Evolutionary conservation across 352 stramenopile species (phyloP), one percentile per base, ranked within the genome.

Genomic region (Plasmopara muralis): DNA sequence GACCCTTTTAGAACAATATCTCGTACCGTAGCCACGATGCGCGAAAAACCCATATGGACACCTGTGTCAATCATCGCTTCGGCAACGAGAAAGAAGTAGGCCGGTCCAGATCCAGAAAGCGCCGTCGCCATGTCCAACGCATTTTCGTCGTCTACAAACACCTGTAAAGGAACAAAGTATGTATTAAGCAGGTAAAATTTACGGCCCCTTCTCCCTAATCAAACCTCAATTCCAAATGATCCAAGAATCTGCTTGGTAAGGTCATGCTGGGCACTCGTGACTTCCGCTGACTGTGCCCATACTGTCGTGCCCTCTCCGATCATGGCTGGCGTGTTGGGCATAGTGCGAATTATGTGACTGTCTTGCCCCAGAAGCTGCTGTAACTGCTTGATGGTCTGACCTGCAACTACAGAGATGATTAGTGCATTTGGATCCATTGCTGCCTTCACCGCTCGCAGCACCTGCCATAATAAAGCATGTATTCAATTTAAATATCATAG

Each of bases 281-380:
- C 80, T 33, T 89, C 70, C 2, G 60, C 65, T 15, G 75, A 87
- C 50, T 85, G 74, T 12, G 74, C 87, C 95, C 93, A 98, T 7
- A 98, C 95, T 0, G 95, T 98, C 58, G 97, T 96, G 46, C 95
- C 93, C 58, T 96, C 71, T 58, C 89, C 86, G 34, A 98, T 96
- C 73, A 89, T 95, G 18, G 91, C 91, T 4, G 95, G 95, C 6
- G 95, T 98, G 65, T 98, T 98, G 2, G 95, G 95, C 95, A 98
- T 98, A 41, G 68, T 90, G 25, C 93, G 85, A 41, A 97, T 95
- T 57, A 98, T 66, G 30, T 68, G 78, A 12, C 83, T 89, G 29
- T 81, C 53, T 13, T 83, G 58, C 1, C 85, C 77, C 6, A 84
- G 63, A 12, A 75, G 64, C 0, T 55, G 50, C 35, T 92, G 76